phyloP scores from a whole-genome alignment of 345 rosid species.

The Salix koriyanagi region DNA sequence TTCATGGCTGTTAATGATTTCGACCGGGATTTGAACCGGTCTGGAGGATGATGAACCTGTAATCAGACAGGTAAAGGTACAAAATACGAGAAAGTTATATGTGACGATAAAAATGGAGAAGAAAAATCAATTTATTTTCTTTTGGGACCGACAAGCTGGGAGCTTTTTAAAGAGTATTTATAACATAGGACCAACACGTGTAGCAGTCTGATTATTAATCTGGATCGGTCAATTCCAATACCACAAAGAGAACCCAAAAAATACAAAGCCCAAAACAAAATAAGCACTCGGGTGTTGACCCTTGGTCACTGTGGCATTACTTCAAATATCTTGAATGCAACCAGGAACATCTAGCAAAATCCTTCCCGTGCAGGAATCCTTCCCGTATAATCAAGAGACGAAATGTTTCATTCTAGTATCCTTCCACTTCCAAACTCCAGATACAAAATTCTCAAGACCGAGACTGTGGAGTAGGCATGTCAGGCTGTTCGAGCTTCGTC shows the following conservation, averaged over 20 bases:
- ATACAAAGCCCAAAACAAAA: not conserved
- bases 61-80: conserved; percentile 1
- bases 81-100: not conserved
- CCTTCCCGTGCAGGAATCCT: not conserved
- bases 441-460: not conserved
- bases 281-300: not conserved
- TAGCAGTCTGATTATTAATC: not conserved
- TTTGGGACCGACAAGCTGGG: not conserved
- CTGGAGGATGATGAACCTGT: conserved; percentile 22
- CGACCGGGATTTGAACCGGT: conserved; percentile 28
- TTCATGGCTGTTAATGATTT: conserved; percentile 26
- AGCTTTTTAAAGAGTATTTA: not conserved
- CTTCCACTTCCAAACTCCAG: not conserved
- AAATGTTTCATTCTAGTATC: not conserved
- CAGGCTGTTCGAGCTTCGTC: not conserved
- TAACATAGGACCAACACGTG: not conserved
- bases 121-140: not conserved
- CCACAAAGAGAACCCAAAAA: not conserved
- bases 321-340: not conserved
- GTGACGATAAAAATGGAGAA: not conserved
- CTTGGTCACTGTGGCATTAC: not conserved
- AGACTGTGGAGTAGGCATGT: not conserved
- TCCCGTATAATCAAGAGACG: not conserved
- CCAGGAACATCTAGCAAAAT: not conserved
- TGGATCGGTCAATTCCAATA: not conserved